Evolutionary conservation across 148 eudicot genomes (phyloP), one percentile per base, ranked within the genome.

Genomic region (Persicaria maculosa): DNA sequence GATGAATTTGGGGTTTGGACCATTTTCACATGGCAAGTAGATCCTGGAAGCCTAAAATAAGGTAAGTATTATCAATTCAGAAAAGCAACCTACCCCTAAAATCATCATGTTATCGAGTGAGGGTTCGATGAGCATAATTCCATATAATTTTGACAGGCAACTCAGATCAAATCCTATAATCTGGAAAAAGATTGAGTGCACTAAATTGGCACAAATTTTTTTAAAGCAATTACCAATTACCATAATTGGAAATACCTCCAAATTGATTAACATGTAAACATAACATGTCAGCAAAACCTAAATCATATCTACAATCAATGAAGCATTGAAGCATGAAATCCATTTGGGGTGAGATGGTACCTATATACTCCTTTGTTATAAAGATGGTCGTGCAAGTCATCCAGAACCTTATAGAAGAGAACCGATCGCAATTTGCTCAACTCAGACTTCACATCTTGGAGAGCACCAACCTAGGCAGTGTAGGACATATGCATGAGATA

Each of bases 351-450:
- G 20, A 50, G 70, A 40, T 25, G 44, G 15, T 86, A 96, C 97
- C 99, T 92, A 74, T 90, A 90, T 74, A 88, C 93, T 79, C 99
- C 99, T 83, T 85, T 92, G 76, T 96, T 92, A 80, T 90, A 96
- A 72, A 96, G 97, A 86, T 96, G 99, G 64, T 86, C 92, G 79
- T 96, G 99, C 83, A 96, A 84, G 83, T 90, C 99, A 79, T 96
- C 99, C 86, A 96, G 83, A 79, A 89, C 89, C 84, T 96, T 96
- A 76, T 89, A 89, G 81, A 96, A 96, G 46, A 96, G 85, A 54
- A 80, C 82, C 72, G 97, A 96, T 78, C 97, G 84, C 84, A 92
- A 81, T 85, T 96, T 96, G 74, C 86, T 89, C 79, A 96, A 77
- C 80, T 96, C 99, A 36, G 97, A 90, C 77, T 88, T 85, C 72